Evolutionary conservation across 2,329 filamentous ascomycete species (phyloP).

Genomic region (Cyphellophora europaea): DNA sequence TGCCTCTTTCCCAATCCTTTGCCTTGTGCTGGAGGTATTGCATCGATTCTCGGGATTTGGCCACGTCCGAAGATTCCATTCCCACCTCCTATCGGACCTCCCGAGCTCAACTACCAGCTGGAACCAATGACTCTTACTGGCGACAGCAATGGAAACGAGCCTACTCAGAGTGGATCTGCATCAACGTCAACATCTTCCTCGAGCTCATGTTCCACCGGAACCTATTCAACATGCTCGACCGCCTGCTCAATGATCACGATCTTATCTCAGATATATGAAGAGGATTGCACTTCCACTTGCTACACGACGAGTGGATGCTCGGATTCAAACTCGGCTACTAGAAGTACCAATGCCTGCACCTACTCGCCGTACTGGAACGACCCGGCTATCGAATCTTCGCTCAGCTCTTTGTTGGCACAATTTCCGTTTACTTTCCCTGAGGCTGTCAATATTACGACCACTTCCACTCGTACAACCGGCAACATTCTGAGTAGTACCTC

Average conservation of each 20-base stretch:
- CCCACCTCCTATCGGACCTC: background rate
- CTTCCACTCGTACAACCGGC: no score
- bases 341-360: background rate
- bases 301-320: background rate
- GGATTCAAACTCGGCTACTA: background rate
- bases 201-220: background rate
- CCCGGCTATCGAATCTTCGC: background rate
- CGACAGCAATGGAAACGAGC: background rate
- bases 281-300: background rate
- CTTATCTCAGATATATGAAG: background rate
- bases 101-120: background rate
- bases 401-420: background rate
- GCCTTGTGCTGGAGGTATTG: background rate
- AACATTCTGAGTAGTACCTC: no score
- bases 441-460: no score
- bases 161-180: background rate
- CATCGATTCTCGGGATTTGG: background rate
- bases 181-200: background rate
- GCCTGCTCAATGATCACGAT: background rate
- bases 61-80: background rate
- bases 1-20: background rate
- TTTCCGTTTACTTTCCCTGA: conserved; percentile 1
- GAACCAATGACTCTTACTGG: background rate
- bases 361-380: background rate
- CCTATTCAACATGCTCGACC: background rate